Evolutionary conservation across 176 grass and related monocot species (phyloP).

Genomic region (Lolium multiflorum): DNA sequence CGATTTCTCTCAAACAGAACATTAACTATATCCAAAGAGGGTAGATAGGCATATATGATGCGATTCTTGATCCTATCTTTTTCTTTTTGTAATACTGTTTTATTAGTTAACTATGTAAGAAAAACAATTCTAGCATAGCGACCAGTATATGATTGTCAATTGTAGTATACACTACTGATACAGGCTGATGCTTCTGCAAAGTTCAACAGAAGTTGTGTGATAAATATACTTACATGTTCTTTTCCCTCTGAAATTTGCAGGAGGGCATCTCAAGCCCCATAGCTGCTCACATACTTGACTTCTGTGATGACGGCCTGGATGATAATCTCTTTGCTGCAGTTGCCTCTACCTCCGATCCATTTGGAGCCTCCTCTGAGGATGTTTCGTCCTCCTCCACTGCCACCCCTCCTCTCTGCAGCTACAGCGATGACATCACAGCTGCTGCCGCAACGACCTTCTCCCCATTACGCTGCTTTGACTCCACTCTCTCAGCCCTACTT

Average conservation of each 20-base stretch:
- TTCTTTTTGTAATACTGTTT: not conserved
- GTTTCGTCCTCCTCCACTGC: slow-evolving; percentile 55
- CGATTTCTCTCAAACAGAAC: slow-evolving; percentile 19
- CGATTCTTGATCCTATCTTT: slow-evolving; percentile 17
- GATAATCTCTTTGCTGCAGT: slow-evolving; percentile 58
- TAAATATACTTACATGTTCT: slow-evolving; percentile 17
- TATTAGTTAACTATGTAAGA: not conserved
- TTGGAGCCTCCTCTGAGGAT: slow-evolving; percentile 53
- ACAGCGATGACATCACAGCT: slow-evolving; percentile 49
- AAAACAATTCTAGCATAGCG: not conserved
- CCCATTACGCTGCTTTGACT: slow-evolving; percentile 67
- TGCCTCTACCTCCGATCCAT: slow-evolving; percentile 35
- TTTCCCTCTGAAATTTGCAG: slow-evolving; percentile 53
- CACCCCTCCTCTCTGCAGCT: slow-evolving; percentile 54
- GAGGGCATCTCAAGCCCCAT: slow-evolving; percentile 88
- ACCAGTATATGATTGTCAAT: not conserved
- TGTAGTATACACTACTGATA: not conserved
- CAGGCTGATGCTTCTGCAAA: not conserved
- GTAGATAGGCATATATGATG: slow-evolving; percentile 20
- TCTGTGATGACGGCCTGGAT: slow-evolving; percentile 65
- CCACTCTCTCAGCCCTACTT: slow-evolving; percentile 61
- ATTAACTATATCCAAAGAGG: slow-evolving; percentile 1
- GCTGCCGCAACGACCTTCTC: slow-evolving; percentile 51
- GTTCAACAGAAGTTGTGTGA: not conserved
- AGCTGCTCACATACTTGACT: slow-evolving; percentile 75